Percentiles rank a stretch among this genome's conserved stretches.
Conservation (phyloP, 148 eudicot genomes). For the Silene conica region DNA sequence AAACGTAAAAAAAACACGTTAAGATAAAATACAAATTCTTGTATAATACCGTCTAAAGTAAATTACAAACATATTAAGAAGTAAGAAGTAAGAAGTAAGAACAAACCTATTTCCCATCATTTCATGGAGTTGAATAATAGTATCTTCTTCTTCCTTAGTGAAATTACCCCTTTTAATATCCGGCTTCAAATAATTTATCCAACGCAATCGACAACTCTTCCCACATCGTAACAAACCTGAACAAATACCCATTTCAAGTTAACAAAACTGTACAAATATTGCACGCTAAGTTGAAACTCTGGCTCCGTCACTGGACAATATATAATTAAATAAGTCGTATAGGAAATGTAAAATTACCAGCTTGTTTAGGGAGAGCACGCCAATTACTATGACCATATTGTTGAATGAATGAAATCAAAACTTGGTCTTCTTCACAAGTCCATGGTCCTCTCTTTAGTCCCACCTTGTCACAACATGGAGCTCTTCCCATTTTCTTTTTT, state of each 20-base stretch:
- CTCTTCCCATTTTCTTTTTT: conserved; percentile 45
- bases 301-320: no score
- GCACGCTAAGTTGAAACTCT: neutral
- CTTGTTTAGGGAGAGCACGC: conserved; percentile 61
- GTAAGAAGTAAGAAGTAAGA: neutral
- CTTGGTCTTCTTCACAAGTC: conserved; percentile 56
- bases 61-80: no score
- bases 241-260: neutral
- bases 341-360: conserved; percentile 33
- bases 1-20: neutral
- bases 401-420: conserved; percentile 40
- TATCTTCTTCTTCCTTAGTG: conserved; percentile 62
- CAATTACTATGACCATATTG: conserved; percentile 62
- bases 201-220: conserved; percentile 75
- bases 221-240: conserved; percentile 72
- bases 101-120: conserved; percentile 68
- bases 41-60: no score
- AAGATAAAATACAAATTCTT: neutral
- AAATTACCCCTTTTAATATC: conserved; percentile 77
- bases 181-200: conserved; percentile 67
- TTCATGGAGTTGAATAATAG: conserved; percentile 57
- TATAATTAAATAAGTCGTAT: neutral
- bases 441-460: conserved; percentile 69
- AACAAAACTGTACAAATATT: neutral
- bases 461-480: conserved; percentile 67